Conservation (phyloP, 805 yeast species). For the Ogataea wickerhamii region DNA sequence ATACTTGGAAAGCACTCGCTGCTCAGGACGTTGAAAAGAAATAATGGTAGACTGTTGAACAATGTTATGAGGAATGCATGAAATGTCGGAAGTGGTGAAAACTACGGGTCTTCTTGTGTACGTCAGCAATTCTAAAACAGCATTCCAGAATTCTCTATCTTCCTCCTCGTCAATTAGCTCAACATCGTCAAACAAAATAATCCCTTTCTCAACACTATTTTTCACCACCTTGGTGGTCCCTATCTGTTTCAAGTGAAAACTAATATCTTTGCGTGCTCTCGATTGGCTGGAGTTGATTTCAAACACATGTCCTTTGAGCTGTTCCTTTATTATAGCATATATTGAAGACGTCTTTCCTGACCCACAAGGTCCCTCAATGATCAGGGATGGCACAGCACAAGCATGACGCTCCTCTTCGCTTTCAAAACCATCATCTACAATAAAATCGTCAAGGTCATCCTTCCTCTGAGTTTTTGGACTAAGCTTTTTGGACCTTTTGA, state of each 20-base stretch:
- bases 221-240: conserved; percentile 82
- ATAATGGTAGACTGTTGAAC: conserved; percentile 29
- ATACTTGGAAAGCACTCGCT: conserved; percentile 15
- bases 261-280: conserved; percentile 69
- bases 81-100: conserved; percentile 28
- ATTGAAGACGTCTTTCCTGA: conserved; percentile 76
- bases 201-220: conserved; percentile 43
- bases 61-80: conserved; percentile 27
- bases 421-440: conserved; percentile 34
- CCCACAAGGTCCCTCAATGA: conserved; percentile 68
- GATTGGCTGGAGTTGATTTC: conserved; percentile 76
- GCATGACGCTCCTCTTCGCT: conserved; percentile 28
- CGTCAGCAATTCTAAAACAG: conserved; percentile 55
- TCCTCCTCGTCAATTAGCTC: conserved; percentile 71
- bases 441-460: conserved; percentile 34
- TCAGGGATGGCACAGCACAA: conserved; percentile 56
- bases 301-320: conserved; percentile 63
- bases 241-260: conserved; percentile 64
- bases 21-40: conserved; percentile 13
- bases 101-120: conserved; percentile 34
- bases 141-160: conserved; percentile 79
- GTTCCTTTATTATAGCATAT: conserved; percentile 58
- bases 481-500: conserved; percentile 24
- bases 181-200: conserved; percentile 81
- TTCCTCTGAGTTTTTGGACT: conserved; percentile 18